Conservation (phyloP, 768 basidiomycete species). For the Vararia minispora region DNA sequence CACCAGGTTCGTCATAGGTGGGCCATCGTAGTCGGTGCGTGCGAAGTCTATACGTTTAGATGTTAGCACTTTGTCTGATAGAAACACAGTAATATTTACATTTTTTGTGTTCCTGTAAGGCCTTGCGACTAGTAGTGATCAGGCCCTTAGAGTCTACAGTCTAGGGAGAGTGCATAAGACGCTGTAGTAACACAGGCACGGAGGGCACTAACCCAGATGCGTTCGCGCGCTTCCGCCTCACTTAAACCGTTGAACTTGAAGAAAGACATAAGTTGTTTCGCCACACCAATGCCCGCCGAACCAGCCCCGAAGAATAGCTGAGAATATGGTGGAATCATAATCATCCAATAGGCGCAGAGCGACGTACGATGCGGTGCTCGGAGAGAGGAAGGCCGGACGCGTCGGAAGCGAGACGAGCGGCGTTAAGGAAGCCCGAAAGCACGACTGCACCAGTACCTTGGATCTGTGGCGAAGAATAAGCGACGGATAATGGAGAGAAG, state of each 20-base stretch:
- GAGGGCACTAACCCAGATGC: constrained; percentile 50
- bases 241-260: constrained; percentile 73
- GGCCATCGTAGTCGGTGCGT: constrained; percentile 67
- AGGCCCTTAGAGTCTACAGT: constrained; percentile 77
- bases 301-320: constrained; percentile 94
- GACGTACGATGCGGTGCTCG: constrained; percentile 75
- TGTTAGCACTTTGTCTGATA: constrained; percentile 1
- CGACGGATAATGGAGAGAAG: no score
- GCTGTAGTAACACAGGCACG: background rate
- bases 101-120: constrained; percentile 74
- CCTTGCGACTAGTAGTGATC: constrained; percentile 61
- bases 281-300: constrained; percentile 87
- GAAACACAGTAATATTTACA: constrained; percentile 29
- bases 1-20: constrained; percentile 64
- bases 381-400: constrained; percentile 55
- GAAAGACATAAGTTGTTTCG: constrained; percentile 80
- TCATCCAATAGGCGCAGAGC: no score
- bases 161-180: constrained; percentile 1
- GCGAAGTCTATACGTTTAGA: constrained; percentile 51
- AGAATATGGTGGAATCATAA: no score
- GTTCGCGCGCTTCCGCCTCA: constrained; percentile 62
- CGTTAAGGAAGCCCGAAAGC: constrained; percentile 82
- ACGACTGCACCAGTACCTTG: constrained; percentile 79
- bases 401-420: constrained; percentile 64
- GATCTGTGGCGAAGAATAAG: constrained; percentile 6